Evolutionary conservation across 2,329 filamentous ascomycete species (phyloP), one percentile per base, ranked within the genome.

Genomic region (Curvularia sp.): DNA sequence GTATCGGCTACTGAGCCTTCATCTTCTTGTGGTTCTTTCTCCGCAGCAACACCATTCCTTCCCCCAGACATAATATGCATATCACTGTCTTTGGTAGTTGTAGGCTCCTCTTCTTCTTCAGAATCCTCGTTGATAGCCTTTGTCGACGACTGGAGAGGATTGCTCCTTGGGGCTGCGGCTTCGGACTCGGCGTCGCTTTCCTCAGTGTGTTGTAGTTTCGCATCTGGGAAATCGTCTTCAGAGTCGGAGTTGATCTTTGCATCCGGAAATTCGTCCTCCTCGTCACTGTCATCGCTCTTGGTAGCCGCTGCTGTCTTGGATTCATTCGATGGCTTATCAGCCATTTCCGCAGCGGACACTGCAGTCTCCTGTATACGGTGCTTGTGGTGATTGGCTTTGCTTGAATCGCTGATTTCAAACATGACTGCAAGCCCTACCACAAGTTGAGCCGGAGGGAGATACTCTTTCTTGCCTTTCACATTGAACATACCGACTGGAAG

Each of bases 401-500:
- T 97, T 69, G 93, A 90, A 55, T 96, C 91, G 69, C 92, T 96
- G 52, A 98, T 89, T 69, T 88, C 89, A 77, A 96, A 99, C 77
- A 96, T 84, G 44, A 97, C 84, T 1, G 88, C 93, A 72, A 98
- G 91, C 0, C 95, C 95, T 31, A 99, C 85, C 1, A 97, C 81
- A 28, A 98, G 82, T 70, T 94, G 93, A 6, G 92, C 89, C 1
- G 95, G 94, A 0, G 94, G 91, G 35, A 99, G 78, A 67, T 90
- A 95, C 70, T 97, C 97, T 81, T 97, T 98, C 79, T 91, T 90
- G 2, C 93, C 94, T 38, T 86, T 85, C 48, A 97, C 84, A 77
- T 89, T 86, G 75, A 99, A 97, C 62, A 86, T 86, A 18, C 94
- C 95, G 0, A 86, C 83, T 0, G 88, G 85, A 6, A 99, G 78